Conservation (phyloP, 2,329 filamentous ascomycete genomes). For the Basipetospora chlamydospora region DNA sequence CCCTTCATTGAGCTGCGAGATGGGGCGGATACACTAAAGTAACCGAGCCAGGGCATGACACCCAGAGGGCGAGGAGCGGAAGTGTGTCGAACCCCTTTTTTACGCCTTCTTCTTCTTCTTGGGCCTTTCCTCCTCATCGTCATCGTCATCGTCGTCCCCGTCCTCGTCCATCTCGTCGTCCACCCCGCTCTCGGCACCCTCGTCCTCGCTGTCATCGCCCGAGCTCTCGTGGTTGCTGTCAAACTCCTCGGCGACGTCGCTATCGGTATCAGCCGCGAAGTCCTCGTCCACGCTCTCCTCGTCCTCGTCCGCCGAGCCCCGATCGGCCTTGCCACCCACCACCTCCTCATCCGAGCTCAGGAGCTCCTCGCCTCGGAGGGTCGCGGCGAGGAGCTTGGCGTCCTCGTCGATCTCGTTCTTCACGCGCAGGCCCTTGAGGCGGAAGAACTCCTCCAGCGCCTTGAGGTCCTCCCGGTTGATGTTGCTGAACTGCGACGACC, state of each 20-base stretch:
- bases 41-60: no score
- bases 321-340: constrained; percentile 53
- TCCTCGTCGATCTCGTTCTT: constrained; percentile 99
- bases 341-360: constrained; percentile 74
- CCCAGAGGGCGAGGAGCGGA: no score
- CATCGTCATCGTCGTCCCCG: constrained; percentile 25
- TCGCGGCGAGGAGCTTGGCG: constrained; percentile 63
- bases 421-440: constrained; percentile 81
- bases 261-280: constrained; percentile 83
- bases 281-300: constrained; percentile 93
- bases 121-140: constrained; percentile 26
- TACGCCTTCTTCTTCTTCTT: constrained; percentile 30
- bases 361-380: constrained; percentile 71
- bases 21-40: no score
- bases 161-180: constrained; percentile 29
- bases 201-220: constrained; percentile 49
- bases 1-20: no score
- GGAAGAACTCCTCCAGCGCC: constrained; percentile 94
- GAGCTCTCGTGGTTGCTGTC: constrained; percentile 84
- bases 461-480: constrained; percentile 98
- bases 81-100: no score
- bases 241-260: constrained; percentile 90
- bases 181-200: constrained; percentile 28
- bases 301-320: constrained; percentile 89
- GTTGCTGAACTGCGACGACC: constrained; percentile 94